Evolutionary conservation across 139 green algal species (phyloP), one percentile per base, ranked within the genome.

Genomic region (Coccomyxa sp.): DNA sequence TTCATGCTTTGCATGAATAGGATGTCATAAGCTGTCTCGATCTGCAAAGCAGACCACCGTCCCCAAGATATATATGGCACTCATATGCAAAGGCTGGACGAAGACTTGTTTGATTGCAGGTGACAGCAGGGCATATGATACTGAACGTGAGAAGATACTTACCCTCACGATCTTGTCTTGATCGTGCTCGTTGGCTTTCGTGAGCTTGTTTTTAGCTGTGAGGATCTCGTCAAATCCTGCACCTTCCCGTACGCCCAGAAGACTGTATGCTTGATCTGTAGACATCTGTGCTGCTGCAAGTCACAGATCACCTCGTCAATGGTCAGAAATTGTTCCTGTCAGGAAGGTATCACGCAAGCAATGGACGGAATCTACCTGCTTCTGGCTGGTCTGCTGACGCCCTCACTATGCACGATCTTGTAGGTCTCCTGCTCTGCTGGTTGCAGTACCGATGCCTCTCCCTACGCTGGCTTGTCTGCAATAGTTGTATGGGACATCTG

Each of bases 1-100:
- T 90, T 90, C 86, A 96, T 91, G 78, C 74, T 87, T 74, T 91
- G 84, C 90, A 94, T 94, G 70, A 96, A 88, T 8, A 96, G 77
- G 33, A 92, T 76, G 70, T 96, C 91, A 75, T 94, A 95, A 1
- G 91, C 91, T 7, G 80, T 73, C 70, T 94, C 90, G 33, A 94
- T 73, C 86, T 95, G 84, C 55, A 68, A 16, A 4, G 50, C 9
- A 33, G 16, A n/a, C n/a, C n/a, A n/a, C n/a, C n/a, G n/a, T n/a
- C n/a, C n/a, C n/a, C n/a, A n/a, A n/a, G n/a, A n/a, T n/a, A n/a
- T n/a, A n/a, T n/a, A n/a, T n/a, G n/a, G n/a, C n/a, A n/a, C n/a
- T n/a, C n/a, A n/a, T 37, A 33, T 1, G 1, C 27, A 73, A 38
- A n/a, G 44, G 12, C 50, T 18, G 5, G 50, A 64, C 2, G 18